phyloP scores from a whole-genome alignment of 176 grass and related monocot species.

The Secale cereale region DNA sequence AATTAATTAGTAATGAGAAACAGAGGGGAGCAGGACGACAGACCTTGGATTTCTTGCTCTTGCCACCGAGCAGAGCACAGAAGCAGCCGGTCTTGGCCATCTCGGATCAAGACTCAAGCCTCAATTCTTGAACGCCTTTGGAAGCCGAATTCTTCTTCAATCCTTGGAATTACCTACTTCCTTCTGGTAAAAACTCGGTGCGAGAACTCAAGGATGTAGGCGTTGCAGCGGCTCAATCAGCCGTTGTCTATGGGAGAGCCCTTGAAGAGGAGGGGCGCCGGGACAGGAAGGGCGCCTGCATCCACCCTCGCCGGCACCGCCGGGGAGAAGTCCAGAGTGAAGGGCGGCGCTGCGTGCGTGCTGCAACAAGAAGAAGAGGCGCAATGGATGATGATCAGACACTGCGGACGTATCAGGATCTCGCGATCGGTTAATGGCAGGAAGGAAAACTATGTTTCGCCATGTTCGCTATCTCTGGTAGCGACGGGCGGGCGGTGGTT shows the following conservation, averaged over 20 bases:
- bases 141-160: too few relatives aligned
- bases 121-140: too few relatives aligned
- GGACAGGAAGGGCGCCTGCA: constrained; percentile 34
- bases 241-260: constrained; percentile 61
- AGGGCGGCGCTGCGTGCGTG: background rate
- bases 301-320: constrained; percentile 33
- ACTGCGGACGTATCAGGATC: too few relatives aligned
- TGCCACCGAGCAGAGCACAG: constrained; percentile 43
- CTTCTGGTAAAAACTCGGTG: too few relatives aligned
- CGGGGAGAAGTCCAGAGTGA: constrained; percentile 61
- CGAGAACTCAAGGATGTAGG: too few relatives aligned
- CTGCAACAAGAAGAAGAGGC: too few relatives aligned
- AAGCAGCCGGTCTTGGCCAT: constrained; percentile 78
- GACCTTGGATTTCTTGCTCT: constrained; percentile 62
- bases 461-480: background rate
- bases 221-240: background rate
- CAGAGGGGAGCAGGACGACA: background rate
- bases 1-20: too few relatives aligned
- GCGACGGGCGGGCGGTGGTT: background rate
- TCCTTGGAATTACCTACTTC: too few relatives aligned
- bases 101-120: background rate
- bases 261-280: constrained; percentile 28
- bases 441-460: too few relatives aligned
- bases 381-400: background rate
- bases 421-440: too few relatives aligned